Evolutionary conservation across 345 rosid species (phyloP).

Genomic region (Populus tremula): DNA sequence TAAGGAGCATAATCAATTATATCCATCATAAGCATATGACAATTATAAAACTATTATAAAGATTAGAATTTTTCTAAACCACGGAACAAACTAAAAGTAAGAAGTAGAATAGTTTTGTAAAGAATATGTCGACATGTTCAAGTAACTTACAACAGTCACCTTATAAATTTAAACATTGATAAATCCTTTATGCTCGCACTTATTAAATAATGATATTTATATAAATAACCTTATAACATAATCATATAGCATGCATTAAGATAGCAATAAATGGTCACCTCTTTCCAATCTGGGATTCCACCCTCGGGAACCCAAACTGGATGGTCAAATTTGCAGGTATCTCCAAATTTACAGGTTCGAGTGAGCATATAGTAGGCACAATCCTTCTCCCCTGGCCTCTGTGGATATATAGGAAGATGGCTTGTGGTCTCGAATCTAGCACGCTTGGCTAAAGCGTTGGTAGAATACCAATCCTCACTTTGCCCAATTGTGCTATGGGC

Average conservation of each 20-base stretch:
- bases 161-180: background rate
- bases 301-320: constrained; percentile 99
- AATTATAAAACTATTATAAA: background rate
- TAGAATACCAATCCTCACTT: constrained; percentile 89
- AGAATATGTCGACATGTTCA: background rate
- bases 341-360: constrained; percentile 98
- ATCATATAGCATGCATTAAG: constrained; percentile 35
- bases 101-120: background rate
- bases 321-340: constrained; percentile 98
- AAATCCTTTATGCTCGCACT: background rate
- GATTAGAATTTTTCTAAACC: background rate
- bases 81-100: background rate
- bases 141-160: background rate
- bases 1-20: background rate
- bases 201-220: constrained; percentile 10
- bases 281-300: constrained; percentile 99
- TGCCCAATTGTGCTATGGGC: constrained; percentile 85
- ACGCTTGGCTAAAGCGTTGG: constrained; percentile 77
- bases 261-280: constrained; percentile 83
- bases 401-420: constrained; percentile 86
- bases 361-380: constrained; percentile 99
- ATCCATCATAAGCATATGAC: background rate
- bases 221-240: constrained; percentile 20
- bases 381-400: constrained; percentile 96
- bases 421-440: constrained; percentile 81